Evolutionary conservation across 345 rosid genomes (phyloP).

Genomic region (Eucalyptus victrix): DNA sequence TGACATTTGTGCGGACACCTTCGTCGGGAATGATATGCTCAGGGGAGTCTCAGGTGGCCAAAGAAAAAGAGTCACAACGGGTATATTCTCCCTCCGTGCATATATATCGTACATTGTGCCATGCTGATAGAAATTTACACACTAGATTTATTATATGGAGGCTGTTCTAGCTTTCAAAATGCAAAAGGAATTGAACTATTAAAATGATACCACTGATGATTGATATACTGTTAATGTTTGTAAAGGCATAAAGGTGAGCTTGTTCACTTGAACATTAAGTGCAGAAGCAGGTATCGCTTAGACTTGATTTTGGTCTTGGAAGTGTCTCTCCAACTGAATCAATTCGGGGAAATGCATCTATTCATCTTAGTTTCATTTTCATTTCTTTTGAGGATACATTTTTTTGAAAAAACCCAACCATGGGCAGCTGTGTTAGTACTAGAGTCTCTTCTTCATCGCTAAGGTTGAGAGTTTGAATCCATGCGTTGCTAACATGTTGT

Average conservation of each 20-base stretch:
- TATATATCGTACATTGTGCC: not conserved
- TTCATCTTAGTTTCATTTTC: not conserved
- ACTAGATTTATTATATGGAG: not conserved
- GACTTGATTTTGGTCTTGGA: not conserved
- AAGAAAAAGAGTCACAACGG: conserved; percentile 88
- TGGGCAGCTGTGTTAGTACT: too few relatives aligned
- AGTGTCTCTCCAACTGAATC: not conserved
- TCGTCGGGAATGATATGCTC: conserved; percentile 87
- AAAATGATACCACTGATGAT: not conserved
- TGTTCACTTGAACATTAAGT: not conserved
- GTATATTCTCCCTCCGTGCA: conserved; percentile 18
- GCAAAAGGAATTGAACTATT: not conserved
- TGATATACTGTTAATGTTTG: not conserved
- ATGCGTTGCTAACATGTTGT: too few relatives aligned
- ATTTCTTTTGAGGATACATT: not conserved
- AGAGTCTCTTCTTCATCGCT: too few relatives aligned
- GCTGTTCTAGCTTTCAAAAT: not conserved
- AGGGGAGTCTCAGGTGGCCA: conserved; percentile 98
- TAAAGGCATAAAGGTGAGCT: not conserved
- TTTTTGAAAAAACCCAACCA: not conserved
- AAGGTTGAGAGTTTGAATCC: too few relatives aligned
- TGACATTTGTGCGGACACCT: conserved; percentile 75
- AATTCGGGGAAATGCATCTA: not conserved
- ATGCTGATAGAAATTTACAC: not conserved
- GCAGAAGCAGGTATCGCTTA: not conserved